Evolutionary conservation across 768 basidiomycete species (phyloP).

Genomic region (Leccinellum rugosiceps): DNA sequence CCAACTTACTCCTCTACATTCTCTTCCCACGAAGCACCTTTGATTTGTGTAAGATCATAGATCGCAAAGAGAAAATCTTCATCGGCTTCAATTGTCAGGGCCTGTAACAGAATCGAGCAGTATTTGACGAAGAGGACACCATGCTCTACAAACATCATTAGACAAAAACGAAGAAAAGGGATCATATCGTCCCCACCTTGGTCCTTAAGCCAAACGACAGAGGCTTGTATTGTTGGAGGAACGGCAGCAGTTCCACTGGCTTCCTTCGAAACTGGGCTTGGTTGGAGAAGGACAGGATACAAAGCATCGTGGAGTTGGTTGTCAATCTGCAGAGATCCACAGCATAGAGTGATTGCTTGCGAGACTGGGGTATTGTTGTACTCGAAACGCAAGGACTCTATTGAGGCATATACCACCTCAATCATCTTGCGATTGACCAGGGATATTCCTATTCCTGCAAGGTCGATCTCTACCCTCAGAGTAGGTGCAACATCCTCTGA

Average conservation of each 20-base stretch:
- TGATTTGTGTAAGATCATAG: constrained; percentile 88
- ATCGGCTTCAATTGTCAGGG: constrained; percentile 93
- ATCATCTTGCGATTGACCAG: constrained; percentile 82
- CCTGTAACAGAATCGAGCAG: constrained; percentile 89
- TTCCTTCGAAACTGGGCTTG: constrained; percentile 81
- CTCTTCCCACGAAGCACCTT: constrained; percentile 88
- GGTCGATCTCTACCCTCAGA: constrained; percentile 65
- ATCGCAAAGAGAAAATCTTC: constrained; percentile 94
- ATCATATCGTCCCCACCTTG: constrained; percentile 52
- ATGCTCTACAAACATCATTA: constrained; percentile 58
- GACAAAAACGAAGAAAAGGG: not conserved
- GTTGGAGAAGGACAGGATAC: constrained; percentile 93
- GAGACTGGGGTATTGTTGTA: constrained; percentile 78
- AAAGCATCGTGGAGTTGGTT: constrained; percentile 97
- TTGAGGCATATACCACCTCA: constrained; percentile 86
- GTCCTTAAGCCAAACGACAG: constrained; percentile 89
- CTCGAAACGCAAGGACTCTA: constrained; percentile 77
- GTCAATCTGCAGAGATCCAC: constrained; percentile 90
- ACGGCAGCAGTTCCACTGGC: constrained; percentile 66
- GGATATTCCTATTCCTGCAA: constrained; percentile 91
- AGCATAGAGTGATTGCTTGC: constrained; percentile 76
- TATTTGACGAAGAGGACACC: constrained; percentile 99
- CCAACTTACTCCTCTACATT: constrained; percentile 65
- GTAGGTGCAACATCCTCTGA: constrained; percentile 67
- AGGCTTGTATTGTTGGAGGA: constrained; percentile 85